A percentile compares a stretch with the other conserved stretches of the same genome.
phyloP scores from a whole-genome alignment of 495 filamentous ascomycete species.

The Podospora pseudoanserina region DNA sequence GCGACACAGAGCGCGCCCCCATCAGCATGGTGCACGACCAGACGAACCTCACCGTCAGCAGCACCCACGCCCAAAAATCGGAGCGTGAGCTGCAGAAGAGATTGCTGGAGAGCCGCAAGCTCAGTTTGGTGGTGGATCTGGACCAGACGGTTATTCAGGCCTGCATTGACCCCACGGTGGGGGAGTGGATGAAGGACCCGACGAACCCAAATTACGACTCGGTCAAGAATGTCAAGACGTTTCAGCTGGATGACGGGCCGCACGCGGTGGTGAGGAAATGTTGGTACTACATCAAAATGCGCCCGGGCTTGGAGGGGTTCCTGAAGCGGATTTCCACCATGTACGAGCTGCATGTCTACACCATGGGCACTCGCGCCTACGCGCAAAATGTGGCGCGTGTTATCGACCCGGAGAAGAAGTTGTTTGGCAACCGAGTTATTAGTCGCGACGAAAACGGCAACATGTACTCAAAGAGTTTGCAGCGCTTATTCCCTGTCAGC shows the following conservation, averaged over 20 bases:
- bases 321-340: conserved; percentile 71
- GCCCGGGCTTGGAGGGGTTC: conserved; percentile 85
- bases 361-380: conserved; percentile 96
- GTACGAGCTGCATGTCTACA: conserved; percentile 97
- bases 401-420: conserved; percentile 82
- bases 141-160: conserved; percentile 99
- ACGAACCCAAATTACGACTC: conserved; percentile 87
- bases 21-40: conserved; percentile 95
- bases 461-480: conserved; percentile 81
- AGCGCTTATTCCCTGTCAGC: conserved; percentile 91
- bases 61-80: conserved; percentile 68
- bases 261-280: conserved; percentile 59
- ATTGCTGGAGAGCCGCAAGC: conserved; percentile 70
- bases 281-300: conserved; percentile 98
- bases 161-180: conserved; percentile 92
- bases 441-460: conserved; percentile 95
- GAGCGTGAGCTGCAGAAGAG: conserved; percentile 84
- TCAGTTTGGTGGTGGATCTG: conserved; percentile 93
- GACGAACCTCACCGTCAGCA: conserved; percentile 68
- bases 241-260: conserved; percentile 86
- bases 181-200: conserved; percentile 87
- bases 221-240: conserved; percentile 79
- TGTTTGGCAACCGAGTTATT: conserved; percentile 92
- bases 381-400: conserved; percentile 87
- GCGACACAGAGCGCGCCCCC: conserved; percentile 71